Percentiles rank a stretch among this genome's conserved stretches.
These are phyloP conservation scores for Clarireedia sp. DNA, from an alignment of 2,329 filamentous ascomycete genomes.

Conservation along the genomic window DNA sequence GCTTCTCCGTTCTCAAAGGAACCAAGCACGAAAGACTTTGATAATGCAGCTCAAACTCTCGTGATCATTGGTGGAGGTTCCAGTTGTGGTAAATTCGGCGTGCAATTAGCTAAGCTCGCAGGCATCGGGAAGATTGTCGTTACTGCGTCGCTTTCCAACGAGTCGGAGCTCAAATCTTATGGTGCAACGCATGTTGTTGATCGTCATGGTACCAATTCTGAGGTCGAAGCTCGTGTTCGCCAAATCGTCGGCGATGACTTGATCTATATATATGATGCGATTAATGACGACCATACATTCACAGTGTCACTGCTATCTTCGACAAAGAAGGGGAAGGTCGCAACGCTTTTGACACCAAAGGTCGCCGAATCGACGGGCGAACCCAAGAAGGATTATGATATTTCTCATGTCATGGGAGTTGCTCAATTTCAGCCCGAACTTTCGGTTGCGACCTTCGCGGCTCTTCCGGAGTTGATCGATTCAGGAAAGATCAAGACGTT, in stretches of 20 bases:
- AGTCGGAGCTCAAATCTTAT: conserved; percentile 27
- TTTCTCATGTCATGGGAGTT: not conserved
- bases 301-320: conserved; percentile 3
- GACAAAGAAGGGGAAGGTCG: conserved; percentile 5
- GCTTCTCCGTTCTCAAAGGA: not conserved
- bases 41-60: conserved; percentile 12
- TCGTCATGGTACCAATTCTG: conserved; percentile 17
- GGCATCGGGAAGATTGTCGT: conserved; percentile 34
- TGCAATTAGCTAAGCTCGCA: conserved; percentile 29
- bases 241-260: conserved; percentile 3
- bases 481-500: conserved; percentile 4
- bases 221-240: conserved; percentile 1
- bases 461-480: not conserved
- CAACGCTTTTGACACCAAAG: not conserved
- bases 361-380: not conserved
- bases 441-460: not conserved
- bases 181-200: conserved; percentile 36
- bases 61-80: conserved; percentile 31
- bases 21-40: not conserved
- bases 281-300: conserved; percentile 4
- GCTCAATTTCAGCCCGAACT: not conserved
- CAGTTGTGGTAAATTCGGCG: conserved; percentile 29
- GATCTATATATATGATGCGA: conserved; percentile 4
- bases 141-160: conserved; percentile 26
- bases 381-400: not conserved